Percentiles rank a stretch among this genome's conserved stretches.
These are phyloP conservation scores for Trichoderma sp. DNA, from an alignment of 2,329 filamentous ascomycete species.

Conservation along the genomic window DNA sequence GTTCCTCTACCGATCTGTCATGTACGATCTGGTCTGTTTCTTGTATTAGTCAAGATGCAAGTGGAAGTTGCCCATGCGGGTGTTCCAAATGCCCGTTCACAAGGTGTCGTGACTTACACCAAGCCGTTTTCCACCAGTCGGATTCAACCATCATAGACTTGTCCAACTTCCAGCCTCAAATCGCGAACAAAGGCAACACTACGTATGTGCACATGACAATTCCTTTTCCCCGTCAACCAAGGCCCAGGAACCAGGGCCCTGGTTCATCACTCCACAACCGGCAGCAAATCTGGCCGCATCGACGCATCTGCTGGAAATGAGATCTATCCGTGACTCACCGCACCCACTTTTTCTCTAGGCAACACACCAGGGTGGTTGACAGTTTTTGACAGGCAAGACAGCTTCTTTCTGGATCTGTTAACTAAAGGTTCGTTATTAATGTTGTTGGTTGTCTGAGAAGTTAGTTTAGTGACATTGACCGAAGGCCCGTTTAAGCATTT, in stretches of 20 bases:
- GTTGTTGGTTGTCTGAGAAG: neutral
- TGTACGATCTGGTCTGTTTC: neutral
- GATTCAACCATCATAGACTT: neutral
- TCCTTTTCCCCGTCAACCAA: neutral
- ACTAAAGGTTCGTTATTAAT: neutral
- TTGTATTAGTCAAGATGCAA: no score
- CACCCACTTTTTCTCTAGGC: constrained; percentile 22
- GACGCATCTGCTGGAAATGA: neutral
- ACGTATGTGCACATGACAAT: neutral
- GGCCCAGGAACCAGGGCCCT: neutral
- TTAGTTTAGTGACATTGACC: neutral
- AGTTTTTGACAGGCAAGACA: neutral
- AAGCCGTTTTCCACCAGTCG: neutral
- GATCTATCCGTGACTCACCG: constrained; percentile 18
- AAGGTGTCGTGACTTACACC: neutral
- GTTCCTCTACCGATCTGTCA: neutral
- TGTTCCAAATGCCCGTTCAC: neutral
- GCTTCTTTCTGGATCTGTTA: neutral
- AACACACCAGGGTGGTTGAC: constrained; percentile 13
- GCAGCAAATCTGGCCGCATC: constrained; percentile 1
- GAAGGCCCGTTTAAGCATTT: neutral
- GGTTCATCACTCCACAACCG: neutral
- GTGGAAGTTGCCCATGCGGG: neutral
- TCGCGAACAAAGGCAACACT: neutral
- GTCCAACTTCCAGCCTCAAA: neutral